Base-by-base conservation (phyloP, 805 yeast genomes). In the Lipomyces mesembrius region DNA sequence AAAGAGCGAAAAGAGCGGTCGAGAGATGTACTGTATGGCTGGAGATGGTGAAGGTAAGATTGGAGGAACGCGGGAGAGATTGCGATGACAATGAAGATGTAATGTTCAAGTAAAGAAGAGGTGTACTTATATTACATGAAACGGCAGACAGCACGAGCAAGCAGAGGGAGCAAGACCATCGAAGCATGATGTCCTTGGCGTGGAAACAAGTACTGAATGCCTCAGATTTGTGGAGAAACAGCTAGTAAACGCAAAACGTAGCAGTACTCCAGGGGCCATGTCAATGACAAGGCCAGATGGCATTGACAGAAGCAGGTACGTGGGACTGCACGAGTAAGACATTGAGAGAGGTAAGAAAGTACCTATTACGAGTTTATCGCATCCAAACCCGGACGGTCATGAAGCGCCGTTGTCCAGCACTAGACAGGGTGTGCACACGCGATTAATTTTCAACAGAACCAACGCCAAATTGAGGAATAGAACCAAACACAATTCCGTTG, bases 1-100 rank as follows among this genome's bases (percentile, higher is more conserved):
- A n/a, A 54, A 8, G 37, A 20, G 34, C 57, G 37, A 54, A n/a
- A 54, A 54, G 34, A 54, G 9, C 12, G 34, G 57, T 34, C 35
- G n/a, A 35, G 8, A 54, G n/a, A 20, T 52, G 32, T 52, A 52
- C 32, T 52, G 17, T 52, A 52, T 52, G 22, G 35, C 57, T 20
- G 57, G n/a, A 54, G 57, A 54, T 5, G 2, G 20, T 43, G 20
- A 43, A 43, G 20, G 22, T 17, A n/a, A 43, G 39, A 14, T 43
- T 43, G 22, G 20, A 43, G 20, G 22, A n/a, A n/a, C 11, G 25
- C 49, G 20, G 9, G 0, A n/a, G 22, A 17, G 49, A 43, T 43
- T 37, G 22, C 9, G 22, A 43, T n/a, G 22, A 43, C 9, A 37
- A 37, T 37, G 43, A 37, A 12, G 17, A 14, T 37, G 43, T 11